phyloP scores from a whole-genome alignment of 257 asterid species.

The Solanum virginianum region DNA sequence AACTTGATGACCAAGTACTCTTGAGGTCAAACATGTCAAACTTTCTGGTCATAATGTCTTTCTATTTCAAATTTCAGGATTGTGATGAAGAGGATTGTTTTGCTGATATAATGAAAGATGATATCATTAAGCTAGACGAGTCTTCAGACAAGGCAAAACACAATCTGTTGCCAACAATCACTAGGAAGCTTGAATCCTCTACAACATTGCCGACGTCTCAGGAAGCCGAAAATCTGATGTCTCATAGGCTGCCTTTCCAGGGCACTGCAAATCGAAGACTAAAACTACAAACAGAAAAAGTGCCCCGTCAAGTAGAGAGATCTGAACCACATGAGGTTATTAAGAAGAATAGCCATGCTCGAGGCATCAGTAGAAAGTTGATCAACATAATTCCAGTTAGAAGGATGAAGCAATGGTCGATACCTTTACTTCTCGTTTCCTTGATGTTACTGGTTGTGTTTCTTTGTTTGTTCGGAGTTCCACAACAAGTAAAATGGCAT shows the following conservation, averaged over 20 bases:
- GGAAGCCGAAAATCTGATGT: slow-evolving; percentile 2
- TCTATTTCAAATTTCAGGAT: slow-evolving; percentile 20
- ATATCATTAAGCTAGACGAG: slow-evolving; percentile 62
- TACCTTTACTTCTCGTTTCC: not conserved
- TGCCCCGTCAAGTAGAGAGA: not conserved
- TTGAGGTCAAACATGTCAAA: not conserved
- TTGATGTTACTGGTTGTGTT: not conserved
- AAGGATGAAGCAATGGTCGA: not conserved
- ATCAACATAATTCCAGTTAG: not conserved
- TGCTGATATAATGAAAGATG: slow-evolving; percentile 80
- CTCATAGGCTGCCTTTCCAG: slow-evolving; percentile 23
- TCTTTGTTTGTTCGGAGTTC: not conserved
- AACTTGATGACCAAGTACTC: not conserved
- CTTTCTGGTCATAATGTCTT: not conserved
- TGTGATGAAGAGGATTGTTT: slow-evolving; percentile 58
- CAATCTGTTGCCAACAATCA: not conserved
- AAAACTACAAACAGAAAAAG: slow-evolving; percentile 16
- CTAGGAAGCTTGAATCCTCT: not conserved
- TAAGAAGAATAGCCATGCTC: not conserved
- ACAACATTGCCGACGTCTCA: not conserved
- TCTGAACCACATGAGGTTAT: not conserved
- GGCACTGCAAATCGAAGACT: slow-evolving; percentile 54
- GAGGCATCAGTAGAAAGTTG: not conserved
- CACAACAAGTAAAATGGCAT: not conserved
- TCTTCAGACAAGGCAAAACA: slow-evolving; percentile 8